Evolutionary conservation across 148 eudicot species (phyloP).

Genomic region (Rheum nobile): DNA sequence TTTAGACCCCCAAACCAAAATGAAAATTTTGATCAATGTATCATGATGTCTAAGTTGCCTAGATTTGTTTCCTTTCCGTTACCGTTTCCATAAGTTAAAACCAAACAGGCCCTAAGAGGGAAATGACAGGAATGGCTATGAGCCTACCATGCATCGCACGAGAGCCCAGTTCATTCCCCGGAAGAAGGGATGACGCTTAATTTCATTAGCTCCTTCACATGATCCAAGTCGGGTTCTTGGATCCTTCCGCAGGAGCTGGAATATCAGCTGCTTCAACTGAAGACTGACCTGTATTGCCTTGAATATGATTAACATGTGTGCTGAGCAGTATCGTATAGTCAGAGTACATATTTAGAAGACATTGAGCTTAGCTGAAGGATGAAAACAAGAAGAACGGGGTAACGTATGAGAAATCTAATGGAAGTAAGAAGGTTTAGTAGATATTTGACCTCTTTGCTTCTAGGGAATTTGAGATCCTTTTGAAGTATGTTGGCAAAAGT

Average conservation of each 20-base stretch:
- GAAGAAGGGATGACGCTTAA: constrained; percentile 85
- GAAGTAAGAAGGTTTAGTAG: not conserved
- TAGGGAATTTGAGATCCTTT: constrained; percentile 74
- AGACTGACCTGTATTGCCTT: constrained; percentile 59
- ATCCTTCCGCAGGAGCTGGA: constrained; percentile 74
- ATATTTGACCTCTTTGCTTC: constrained; percentile 42
- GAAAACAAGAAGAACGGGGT: too few species aligned
- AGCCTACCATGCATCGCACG: constrained; percentile 74
- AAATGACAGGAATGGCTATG: not conserved
- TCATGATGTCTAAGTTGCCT: too few species aligned
- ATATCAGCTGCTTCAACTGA: constrained; percentile 65
- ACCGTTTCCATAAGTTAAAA: too few species aligned
- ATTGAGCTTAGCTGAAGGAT: not conserved
- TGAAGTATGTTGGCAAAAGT: constrained; percentile 84
- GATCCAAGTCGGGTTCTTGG: constrained; percentile 82
- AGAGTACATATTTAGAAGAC: not conserved
- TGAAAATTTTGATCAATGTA: too few species aligned
- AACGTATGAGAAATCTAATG: not conserved
- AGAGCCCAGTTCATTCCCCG: constrained; percentile 89
- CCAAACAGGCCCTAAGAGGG: too few species aligned
- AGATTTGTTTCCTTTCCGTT: too few species aligned
- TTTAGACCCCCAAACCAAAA: too few species aligned
- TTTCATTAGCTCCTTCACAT: constrained; percentile 83
- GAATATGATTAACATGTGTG: not conserved
- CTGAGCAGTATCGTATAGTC: not conserved